These are phyloP conservation scores for Penicillium hordei DNA, from an alignment of 2,329 filamentous ascomycete species.

Conservation along the genomic window DNA sequence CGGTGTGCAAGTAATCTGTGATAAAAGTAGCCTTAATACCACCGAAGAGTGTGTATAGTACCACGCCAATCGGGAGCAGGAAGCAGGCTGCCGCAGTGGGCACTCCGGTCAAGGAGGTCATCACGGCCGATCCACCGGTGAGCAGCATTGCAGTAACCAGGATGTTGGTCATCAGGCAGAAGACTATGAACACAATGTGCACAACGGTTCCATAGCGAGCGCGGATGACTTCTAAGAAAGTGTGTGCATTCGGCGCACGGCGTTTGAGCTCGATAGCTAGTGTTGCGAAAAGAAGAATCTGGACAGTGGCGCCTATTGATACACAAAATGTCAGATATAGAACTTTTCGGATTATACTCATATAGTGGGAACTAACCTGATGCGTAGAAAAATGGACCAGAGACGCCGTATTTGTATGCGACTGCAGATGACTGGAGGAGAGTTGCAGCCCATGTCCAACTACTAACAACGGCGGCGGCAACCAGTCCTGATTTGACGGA, in stretches of 20 bases:
- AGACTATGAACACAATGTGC: conserved; percentile 77
- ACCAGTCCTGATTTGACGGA: conserved; percentile 88
- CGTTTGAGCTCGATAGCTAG: conserved; percentile 87
- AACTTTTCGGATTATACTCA: not conserved
- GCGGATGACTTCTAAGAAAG: conserved; percentile 77
- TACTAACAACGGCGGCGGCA: conserved; percentile 84
- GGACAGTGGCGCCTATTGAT: conserved; percentile 66
- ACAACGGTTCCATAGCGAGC: conserved; percentile 73
- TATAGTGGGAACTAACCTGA: conserved; percentile 50
- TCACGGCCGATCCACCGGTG: conserved; percentile 76
- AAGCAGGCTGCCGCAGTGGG: conserved; percentile 80
- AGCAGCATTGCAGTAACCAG: conserved; percentile 87
- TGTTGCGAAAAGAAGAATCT: conserved; percentile 86
- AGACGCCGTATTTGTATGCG: conserved; percentile 74
- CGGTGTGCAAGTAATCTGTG: conserved; percentile 83
- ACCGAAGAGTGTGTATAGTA: conserved; percentile 71
- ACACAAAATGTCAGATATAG: conserved; percentile 57
- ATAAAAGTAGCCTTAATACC: conserved; percentile 86
- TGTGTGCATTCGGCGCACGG: conserved; percentile 82
- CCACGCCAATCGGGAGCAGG: conserved; percentile 75
- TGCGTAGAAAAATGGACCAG: conserved; percentile 67
- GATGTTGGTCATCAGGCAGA: conserved; percentile 81
- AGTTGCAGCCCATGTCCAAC: conserved; percentile 91
- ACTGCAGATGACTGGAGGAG: conserved; percentile 77
- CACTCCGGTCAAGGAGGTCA: conserved; percentile 69